A percentile compares a stretch with the other conserved stretches of the same genome.
Evolutionary conservation across 1,284 basidiomycete species (phyloP).

Genomic region (Bondarzewia mesenterica): DNA sequence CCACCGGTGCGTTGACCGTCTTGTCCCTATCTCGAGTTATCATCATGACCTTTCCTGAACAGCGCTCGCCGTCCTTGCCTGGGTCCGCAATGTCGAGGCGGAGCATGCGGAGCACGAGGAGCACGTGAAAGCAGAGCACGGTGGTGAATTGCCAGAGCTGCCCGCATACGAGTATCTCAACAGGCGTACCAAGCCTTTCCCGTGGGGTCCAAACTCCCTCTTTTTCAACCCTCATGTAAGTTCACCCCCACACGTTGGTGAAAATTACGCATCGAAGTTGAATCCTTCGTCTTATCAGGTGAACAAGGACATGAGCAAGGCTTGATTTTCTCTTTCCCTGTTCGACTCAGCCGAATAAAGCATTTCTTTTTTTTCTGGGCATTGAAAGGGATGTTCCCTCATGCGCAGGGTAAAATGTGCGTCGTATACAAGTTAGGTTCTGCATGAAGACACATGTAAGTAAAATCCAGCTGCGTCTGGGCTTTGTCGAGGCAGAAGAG

Average conservation of each 20-base stretch:
- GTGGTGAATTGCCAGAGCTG: slow-evolving; percentile 61
- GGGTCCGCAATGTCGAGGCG: slow-evolving; percentile 69
- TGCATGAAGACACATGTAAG: too few relatives aligned
- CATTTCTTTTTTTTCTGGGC: too few relatives aligned
- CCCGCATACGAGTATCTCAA: slow-evolving; percentile 75
- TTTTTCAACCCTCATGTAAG: slow-evolving; percentile 74
- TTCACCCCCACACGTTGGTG: slow-evolving; percentile 4
- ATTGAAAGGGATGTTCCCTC: too few relatives aligned
- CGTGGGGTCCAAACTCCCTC: slow-evolving; percentile 74
- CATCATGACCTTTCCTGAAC: slow-evolving; percentile 2
- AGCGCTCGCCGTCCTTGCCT: slow-evolving; percentile 44
- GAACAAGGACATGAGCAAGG: slow-evolving; percentile 53
- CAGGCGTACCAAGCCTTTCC: slow-evolving; percentile 67
- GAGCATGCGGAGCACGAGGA: slow-evolving; percentile 69
- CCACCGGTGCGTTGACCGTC: slow-evolving; percentile 46
- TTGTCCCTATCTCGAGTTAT: slow-evolving; percentile 1
- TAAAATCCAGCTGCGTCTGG: too few relatives aligned
- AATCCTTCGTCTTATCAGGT: slow-evolving; percentile 30
- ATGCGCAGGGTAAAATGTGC: too few relatives aligned
- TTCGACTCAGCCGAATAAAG: background rate
- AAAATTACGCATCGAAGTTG: background rate
- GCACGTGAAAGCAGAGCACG: slow-evolving; percentile 70
- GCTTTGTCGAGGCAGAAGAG: too few relatives aligned
- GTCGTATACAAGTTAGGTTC: too few relatives aligned
- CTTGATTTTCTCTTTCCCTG: slow-evolving; percentile 13